These are phyloP conservation scores for Phytophthora cactorum DNA, from an alignment of 352 stramenopile species.

Conservation along the genomic window DNA sequence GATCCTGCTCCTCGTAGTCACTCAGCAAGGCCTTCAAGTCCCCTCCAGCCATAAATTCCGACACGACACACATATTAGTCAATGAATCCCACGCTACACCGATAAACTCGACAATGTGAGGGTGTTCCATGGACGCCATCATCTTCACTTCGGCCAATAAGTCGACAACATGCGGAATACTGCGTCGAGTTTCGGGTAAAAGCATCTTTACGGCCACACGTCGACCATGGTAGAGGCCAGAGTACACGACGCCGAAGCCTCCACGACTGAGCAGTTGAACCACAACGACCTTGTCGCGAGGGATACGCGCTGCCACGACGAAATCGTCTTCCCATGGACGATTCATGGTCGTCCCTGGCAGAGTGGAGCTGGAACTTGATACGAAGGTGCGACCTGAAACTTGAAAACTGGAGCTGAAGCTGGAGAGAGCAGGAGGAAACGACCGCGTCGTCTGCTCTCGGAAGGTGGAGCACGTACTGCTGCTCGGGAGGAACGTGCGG, in stretches of 20 bases:
- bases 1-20: conserved; percentile 27
- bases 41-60: conserved; percentile 64
- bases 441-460: conserved; percentile 25
- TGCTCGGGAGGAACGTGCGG: conserved; percentile 29
- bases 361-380: conserved; percentile 14
- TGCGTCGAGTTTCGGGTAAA: conserved; percentile 42
- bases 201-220: conserved; percentile 61
- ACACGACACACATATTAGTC: conserved; percentile 52
- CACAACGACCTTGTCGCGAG: conserved; percentile 45
- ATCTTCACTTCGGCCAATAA: conserved; percentile 58
- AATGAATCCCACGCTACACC: conserved; percentile 60
- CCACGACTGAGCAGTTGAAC: conserved; percentile 44
- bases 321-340: conserved; percentile 49
- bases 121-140: conserved; percentile 50
- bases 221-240: conserved; percentile 37
- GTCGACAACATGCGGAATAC: conserved; percentile 33
- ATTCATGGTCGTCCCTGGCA: conserved; percentile 11
- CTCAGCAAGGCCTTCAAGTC: conserved; percentile 53
- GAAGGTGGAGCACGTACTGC: conserved; percentile 31
- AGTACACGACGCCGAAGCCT: conserved; percentile 58
- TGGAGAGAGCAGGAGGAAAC: conserved; percentile 30
- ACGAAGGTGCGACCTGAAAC: conserved; percentile 19
- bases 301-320: conserved; percentile 47
- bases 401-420: conserved; percentile 25
- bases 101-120: conserved; percentile 55